Base-by-base conservation (phyloP, 495 filamentous ascomycete genomes). In the Penicillium manginii region DNA sequence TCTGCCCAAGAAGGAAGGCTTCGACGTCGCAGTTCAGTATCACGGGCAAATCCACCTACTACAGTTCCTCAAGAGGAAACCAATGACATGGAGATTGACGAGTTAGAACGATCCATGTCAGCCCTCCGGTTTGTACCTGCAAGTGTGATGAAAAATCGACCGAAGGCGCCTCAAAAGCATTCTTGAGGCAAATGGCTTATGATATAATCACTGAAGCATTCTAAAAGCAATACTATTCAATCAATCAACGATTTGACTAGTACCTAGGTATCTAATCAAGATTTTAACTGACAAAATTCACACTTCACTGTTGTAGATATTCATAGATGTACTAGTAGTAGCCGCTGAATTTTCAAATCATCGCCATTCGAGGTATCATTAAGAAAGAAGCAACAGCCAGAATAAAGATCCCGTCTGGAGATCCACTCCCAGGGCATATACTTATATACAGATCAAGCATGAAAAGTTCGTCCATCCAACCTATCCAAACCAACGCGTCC, bases 101-200 rank as follows among this genome's bases (percentile, higher is more conserved):
- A 87, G 53, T 74, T 97, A 11, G 79, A 86, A n/a, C 81, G 80
- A 26, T 90, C 90, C 4, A 93, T 97, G 91, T 89, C 90, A 6
- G 81, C 89, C 0, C 73, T 97, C 37, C 88, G 86, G 48, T 92
- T 97, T 67, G 85, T 96, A 8, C 93, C 93, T 17, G 73, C 81
- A 14, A 92, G 87, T 64, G 81, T 97, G 5, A 60, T 66, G 31
- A 73, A 59, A 45, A 73, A 72, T 49, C 60, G 59, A 50, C 31
- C 22, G 7, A 61, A 60, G 43, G 49, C 21, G 11, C 26, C 60
- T 48, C 52, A 48, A n/a, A 66, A 56, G 10, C 46, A 54, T 19
- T 26, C 50, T 14, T 64, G 22, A 57, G 29, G 37, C 11, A 15
- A 22, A 21, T 40, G 50, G 12, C 35, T 37, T 37, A 37, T 37